Evolutionary conservation across 805 yeast species (phyloP), one percentile per base, ranked within the genome.

Genomic region (Wickerhamomyces bisporus): DNA sequence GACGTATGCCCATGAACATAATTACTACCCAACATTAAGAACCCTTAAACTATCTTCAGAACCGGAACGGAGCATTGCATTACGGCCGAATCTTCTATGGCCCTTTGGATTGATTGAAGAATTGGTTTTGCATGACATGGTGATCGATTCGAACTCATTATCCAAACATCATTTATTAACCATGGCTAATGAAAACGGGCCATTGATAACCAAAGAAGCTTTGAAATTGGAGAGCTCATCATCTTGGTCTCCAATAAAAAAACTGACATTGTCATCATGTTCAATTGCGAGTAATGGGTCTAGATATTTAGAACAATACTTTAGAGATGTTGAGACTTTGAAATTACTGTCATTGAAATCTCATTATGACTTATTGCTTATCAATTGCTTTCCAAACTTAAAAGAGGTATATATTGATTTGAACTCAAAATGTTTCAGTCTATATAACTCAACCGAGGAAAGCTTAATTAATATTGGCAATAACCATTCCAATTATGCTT

Each of bases 21-120:
- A 47, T 36, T 46, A 46, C 30, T 50, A 48, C 30, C 53, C 55
- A 36, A 40, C 53, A 3, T 46, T 71, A 6, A 42, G 58, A 2
- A 59, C 45, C n/a, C 49, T 73, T n/a, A 50, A 52, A 4, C 47
- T 73, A 2, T 58, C 65, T 4, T 64, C 75, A 0, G 73, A 72
- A 42, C 40, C 64, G 0, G 77, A 76, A 2, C 71, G 77, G 77
- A 68, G 70, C 25, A 70, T 77, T 13, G 76, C 80, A 4, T 55
- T 77, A 44, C 63, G 72, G 40, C 59, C 68, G 11, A 74, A 71
- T 42, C 47, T 77, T 7, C 52, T 75, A 2, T 58, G 73, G 45
- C 59, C 78, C 15, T 61, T 72, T 40, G 70, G 71, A 13, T 48
- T 64, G 10, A 65, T 77, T 6, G 60, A 66, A 24, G 68, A 68